Percentiles rank a stretch among this genome's conserved stretches.
phyloP scores from a whole-genome alignment of 768 basidiomycete genomes.

The Pleurotus cornucopiae region DNA sequence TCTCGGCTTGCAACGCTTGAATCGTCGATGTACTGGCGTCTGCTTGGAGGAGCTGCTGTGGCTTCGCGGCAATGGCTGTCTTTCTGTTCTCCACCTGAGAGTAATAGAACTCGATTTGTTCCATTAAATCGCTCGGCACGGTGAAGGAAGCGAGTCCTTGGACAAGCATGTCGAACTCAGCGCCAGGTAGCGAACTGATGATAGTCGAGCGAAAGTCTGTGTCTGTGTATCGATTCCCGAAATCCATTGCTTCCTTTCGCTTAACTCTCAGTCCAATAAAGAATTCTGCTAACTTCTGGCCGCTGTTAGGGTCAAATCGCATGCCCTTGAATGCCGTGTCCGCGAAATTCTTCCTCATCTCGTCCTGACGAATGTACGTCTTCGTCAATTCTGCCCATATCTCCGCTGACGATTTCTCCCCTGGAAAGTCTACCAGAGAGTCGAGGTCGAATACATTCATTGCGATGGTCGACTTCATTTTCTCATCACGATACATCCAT shows the following conservation, averaged over 20 bases:
- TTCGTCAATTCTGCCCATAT: neutral
- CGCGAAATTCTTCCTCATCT: neutral
- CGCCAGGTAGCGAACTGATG: conserved; percentile 14
- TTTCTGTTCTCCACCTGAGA: neutral
- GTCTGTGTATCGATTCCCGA: conserved; percentile 6
- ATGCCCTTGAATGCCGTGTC: neutral
- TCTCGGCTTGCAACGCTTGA: conserved; percentile 2
- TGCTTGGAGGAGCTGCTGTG: neutral
- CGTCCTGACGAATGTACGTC: neutral
- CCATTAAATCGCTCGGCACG: conserved; percentile 11
- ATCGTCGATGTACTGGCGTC: neutral
- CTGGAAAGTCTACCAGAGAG: conserved; percentile 13
- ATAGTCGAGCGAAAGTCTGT: conserved; percentile 16
- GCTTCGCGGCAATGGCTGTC: neutral
- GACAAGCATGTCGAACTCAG: conserved; percentile 18
- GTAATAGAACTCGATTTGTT: conserved; percentile 8
- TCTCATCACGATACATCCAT: no score
- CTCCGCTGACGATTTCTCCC: conserved; percentile 10
- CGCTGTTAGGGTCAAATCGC: neutral
- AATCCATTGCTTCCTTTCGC: neutral
- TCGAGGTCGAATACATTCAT: conserved; percentile 2
- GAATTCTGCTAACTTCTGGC: neutral
- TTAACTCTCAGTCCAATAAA: neutral
- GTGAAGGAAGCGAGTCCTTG: conserved; percentile 10
- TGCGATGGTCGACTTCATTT: no score